These are phyloP conservation scores for Boletus vinaceobasis DNA, from an alignment of 768 basidiomycete species.

Conservation along the genomic window DNA sequence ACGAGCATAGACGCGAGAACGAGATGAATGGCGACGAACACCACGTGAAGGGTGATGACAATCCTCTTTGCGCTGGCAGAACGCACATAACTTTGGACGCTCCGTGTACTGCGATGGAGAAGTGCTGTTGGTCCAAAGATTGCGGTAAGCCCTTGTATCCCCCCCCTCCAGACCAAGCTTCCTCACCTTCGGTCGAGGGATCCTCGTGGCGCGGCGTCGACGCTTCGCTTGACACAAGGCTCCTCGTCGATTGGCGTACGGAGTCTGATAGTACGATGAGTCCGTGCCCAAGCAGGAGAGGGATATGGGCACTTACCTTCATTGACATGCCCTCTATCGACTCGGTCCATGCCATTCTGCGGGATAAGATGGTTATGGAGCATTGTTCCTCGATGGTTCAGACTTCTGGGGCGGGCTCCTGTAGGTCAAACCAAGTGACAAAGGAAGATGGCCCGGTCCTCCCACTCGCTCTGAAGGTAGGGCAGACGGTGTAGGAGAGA, in stretches of 20 bases:
- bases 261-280: not conserved
- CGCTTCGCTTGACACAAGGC: not conserved
- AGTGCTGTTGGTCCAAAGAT: not conserved
- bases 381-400: not conserved
- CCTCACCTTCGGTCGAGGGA: not conserved
- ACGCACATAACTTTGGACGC: not conserved
- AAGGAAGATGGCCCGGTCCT: not conserved
- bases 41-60: not conserved
- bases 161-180: not conserved
- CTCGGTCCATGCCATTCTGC: not conserved
- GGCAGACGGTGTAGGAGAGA: not conserved
- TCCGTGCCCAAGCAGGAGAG: not conserved
- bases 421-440: too few relatives aligned
- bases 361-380: not conserved
- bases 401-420: not conserved
- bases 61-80: not conserved
- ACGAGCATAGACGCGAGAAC: not conserved
- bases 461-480: not conserved
- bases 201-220: not conserved
- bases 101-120: not conserved
- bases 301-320: not conserved
- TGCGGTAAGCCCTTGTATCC: not conserved
- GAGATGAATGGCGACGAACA: not conserved
- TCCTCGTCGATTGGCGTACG: not conserved
- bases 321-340: not conserved